phyloP scores from a whole-genome alignment of 2,329 filamentous ascomycete genomes.

The Talaromyces sp. region DNA sequence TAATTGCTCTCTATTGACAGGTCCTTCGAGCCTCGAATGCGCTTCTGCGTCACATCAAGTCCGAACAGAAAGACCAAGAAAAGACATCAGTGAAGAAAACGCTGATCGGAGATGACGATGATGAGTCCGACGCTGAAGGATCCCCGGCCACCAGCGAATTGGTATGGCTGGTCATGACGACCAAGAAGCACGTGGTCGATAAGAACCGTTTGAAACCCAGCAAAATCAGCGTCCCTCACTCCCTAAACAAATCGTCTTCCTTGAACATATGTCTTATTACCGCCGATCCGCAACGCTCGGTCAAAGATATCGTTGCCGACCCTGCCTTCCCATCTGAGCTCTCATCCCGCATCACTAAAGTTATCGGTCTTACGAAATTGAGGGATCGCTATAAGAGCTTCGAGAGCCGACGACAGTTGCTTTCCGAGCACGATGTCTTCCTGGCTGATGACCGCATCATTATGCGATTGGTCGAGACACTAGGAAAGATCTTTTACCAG shows the following conservation, averaged over 20 bases:
- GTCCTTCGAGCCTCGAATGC: no score
- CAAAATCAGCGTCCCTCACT: constrained; percentile 75
- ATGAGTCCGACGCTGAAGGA: constrained; percentile 46
- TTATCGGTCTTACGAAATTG: constrained; percentile 81
- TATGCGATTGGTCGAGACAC: constrained; percentile 65
- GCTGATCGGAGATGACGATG: constrained; percentile 49
- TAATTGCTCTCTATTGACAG: no score
- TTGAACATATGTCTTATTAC: constrained; percentile 81
- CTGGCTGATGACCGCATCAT: constrained; percentile 84
- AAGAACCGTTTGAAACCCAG: constrained; percentile 76
- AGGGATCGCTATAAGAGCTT: constrained; percentile 87
- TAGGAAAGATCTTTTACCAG: constrained; percentile 94
- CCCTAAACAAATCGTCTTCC: constrained; percentile 64
- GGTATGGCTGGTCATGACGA: constrained; percentile 61
- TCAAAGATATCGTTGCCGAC: constrained; percentile 82
- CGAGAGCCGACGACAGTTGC: constrained; percentile 79
- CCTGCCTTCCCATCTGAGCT: constrained; percentile 67
- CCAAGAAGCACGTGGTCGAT: constrained; percentile 67
- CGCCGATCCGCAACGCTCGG: constrained; percentile 75
- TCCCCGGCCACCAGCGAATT: constrained; percentile 48
- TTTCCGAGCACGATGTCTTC: constrained; percentile 86
- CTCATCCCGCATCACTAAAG: constrained; percentile 64
- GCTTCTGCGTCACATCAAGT: no score
- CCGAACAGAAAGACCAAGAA: no score
- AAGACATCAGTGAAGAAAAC: constrained; percentile 51